These are phyloP conservation scores for Chlamydomonas eustigma DNA, from an alignment of 139 green algal genomes.

Conservation along the genomic window DNA sequence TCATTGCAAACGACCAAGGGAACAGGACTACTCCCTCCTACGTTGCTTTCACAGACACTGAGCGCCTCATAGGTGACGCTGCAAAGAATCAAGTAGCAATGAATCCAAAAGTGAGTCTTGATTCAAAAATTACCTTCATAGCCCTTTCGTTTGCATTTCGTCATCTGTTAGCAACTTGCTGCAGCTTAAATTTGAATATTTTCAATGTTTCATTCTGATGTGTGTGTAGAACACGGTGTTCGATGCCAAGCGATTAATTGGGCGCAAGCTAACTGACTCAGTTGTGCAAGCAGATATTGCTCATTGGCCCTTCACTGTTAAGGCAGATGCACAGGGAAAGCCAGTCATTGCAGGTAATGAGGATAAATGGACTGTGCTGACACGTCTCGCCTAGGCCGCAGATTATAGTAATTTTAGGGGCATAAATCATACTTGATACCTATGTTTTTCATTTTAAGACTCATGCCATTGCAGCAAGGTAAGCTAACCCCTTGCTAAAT, in stretches of 20 bases:
- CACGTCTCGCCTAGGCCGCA: no score
- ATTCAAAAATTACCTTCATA: no score
- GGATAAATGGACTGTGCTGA: no score
- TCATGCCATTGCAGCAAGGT: no score
- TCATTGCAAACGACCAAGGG: constrained; percentile 92
- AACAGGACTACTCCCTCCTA: constrained; percentile 95
- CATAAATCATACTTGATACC: no score
- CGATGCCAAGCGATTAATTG: constrained; percentile 97
- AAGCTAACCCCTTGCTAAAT: neutral
- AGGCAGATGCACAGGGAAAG: neutral
- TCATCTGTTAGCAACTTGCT: no score
- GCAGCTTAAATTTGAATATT: no score
- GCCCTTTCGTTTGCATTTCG: no score
- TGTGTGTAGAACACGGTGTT: constrained; percentile 86
- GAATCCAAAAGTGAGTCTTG: constrained; percentile 8
- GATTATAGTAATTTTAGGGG: neutral
- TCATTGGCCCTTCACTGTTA: constrained; percentile 80
- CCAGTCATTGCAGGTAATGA: neutral
- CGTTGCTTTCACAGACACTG: constrained; percentile 95
- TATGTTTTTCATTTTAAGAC: no score
- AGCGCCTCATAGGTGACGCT: constrained; percentile 93
- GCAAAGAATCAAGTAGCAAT: constrained; percentile 92
- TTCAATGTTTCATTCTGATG: no score
- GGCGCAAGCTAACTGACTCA: constrained; percentile 56
- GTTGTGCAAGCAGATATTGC: constrained; percentile 88